Evolutionary conservation across 129 eudicot genomes (phyloP), one percentile per base, ranked within the genome.

Genomic region (Flaveria bidentis): DNA sequence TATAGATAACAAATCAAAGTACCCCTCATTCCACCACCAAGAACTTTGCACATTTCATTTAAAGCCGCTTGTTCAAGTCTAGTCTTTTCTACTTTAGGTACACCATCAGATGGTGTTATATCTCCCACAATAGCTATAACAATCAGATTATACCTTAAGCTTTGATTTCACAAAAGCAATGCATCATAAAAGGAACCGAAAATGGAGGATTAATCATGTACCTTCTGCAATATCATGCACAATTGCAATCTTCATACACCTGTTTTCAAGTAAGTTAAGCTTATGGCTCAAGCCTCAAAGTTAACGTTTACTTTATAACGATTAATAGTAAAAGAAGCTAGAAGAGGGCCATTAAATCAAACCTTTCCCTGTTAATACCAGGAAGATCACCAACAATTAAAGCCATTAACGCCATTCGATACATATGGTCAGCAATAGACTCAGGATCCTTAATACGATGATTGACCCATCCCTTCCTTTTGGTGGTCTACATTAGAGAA

Each of bases 181-280:
- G 53, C 42, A 73, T 51, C 23, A 70, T 57, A 56, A 36, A 69
- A 20, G 41, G 14, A 41, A 49, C 22, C 49, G 67, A 73, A 17
- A 33, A 39, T 14, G 16, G 42, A 57, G 74, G 52, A 15, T 55
- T 46, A 67, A 66, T 25, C 67, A 20, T 23, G 63, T 86, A 93
- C 98, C 98, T 91, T 93, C 98, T 15, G 97, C 98, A 84, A 93
- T 93, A 88, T 93, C 98, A 76, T 93, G 98, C 79, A 93, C 97
- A 77, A 93, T 84, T 64, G 98, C 98, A 80, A 93, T 84, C 96
- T 93, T 93, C 88, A 93, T 87, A 76, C 97, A 91, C 96, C 98
- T 93, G 83, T 81, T 60, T 55, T 17, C 39, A 51, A 16, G 68
- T 14, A 63, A 63, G 30, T 7, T 0, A 63, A 63, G 68, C 20